phyloP scores from a whole-genome alignment of 116 monocot genomes.

The Trichopus zeylanicus region DNA sequence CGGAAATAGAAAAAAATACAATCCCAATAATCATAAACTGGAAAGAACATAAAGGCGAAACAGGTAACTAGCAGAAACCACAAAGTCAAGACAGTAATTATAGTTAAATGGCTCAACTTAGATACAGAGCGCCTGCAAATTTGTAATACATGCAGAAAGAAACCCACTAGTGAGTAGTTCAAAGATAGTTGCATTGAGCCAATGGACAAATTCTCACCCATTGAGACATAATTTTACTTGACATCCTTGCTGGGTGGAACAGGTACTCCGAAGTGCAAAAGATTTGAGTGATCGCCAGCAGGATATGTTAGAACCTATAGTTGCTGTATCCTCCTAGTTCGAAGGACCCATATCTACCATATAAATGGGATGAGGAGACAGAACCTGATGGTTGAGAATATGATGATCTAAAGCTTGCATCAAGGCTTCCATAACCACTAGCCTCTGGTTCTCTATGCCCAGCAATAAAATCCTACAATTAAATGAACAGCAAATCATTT shows the following conservation, averaged over 20 bases:
- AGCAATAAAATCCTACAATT: conserved; percentile 20
- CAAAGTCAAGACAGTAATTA: too few relatives aligned
- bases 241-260: background rate
- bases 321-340: background rate
- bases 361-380: conserved; percentile 14
- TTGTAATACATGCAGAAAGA: too few relatives aligned
- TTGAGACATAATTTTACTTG: background rate
- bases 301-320: background rate
- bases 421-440: conserved; percentile 28
- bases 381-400: conserved; percentile 25
- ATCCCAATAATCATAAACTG: too few relatives aligned
- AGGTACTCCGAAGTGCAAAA: background rate
- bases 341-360: conserved; percentile 9
- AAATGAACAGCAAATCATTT: background rate
- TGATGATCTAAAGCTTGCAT: conserved; percentile 22
- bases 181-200: too few relatives aligned
- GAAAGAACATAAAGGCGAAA: too few relatives aligned
- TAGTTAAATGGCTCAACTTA: too few relatives aligned
- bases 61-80: too few relatives aligned
- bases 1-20: too few relatives aligned
- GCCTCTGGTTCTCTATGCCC: conserved; percentile 24
- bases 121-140: too few relatives aligned
- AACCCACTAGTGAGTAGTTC: background rate
- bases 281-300: background rate
- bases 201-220: background rate